Percentiles rank a stretch among this genome's conserved stretches.
Evolutionary conservation across 2,329 filamentous ascomycete species (phyloP).

Genomic region (Calonectria multiphialidica): DNA sequence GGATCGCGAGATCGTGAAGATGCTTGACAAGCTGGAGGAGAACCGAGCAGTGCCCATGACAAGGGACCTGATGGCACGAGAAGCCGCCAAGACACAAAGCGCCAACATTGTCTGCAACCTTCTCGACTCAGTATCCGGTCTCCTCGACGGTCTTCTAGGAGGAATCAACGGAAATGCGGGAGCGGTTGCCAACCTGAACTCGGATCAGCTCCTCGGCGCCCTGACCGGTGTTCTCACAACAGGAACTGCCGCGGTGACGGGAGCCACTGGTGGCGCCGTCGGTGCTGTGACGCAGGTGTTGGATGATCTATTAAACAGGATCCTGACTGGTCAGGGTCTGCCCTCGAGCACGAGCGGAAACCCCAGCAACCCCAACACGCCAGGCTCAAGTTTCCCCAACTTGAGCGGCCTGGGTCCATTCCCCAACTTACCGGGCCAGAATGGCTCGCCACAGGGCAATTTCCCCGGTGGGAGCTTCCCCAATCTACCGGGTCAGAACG

Average conservation of each 20-base stretch:
- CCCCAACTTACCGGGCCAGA: neutral
- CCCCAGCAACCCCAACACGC: neutral
- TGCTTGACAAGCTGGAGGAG: constrained; percentile 5
- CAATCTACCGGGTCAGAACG: neutral
- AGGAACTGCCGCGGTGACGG: neutral
- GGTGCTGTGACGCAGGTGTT: neutral
- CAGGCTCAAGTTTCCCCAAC: neutral
- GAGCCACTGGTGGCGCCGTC: neutral
- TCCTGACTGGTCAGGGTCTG: neutral
- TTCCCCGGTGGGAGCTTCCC: neutral
- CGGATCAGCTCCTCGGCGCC: constrained; percentile 6
- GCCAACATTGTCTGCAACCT: constrained; percentile 9
- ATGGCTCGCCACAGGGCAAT: no score
- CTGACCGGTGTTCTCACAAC: neutral
- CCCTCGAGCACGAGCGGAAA: neutral
- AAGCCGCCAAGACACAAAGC: neutral
- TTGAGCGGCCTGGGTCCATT: neutral
- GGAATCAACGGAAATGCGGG: neutral
- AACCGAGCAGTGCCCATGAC: neutral
- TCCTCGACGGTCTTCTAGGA: neutral
- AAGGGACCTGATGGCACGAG: neutral
- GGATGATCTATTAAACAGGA: neutral
- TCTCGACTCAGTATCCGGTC: neutral
- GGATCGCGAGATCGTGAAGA: neutral
- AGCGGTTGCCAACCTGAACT: neutral